Base-by-base conservation (phyloP, 345 rosid genomes). In the Ceriops tagal region DNA sequence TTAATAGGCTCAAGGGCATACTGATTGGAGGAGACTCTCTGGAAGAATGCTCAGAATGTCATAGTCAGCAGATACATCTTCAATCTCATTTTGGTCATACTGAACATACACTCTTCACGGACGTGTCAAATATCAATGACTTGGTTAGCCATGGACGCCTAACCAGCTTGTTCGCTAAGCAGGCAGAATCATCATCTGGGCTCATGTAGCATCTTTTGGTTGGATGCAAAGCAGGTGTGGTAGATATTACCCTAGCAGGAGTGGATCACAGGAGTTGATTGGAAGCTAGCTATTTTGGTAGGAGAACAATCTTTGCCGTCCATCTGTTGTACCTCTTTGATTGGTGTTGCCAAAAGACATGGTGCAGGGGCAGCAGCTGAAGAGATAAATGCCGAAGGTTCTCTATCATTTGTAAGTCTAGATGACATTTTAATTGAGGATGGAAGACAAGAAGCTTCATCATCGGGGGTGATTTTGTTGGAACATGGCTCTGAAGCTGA, bases 221-320 rank as follows among this genome's bases (percentile, higher is more conserved):
- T 0, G 75, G 69, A 16, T 61, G 78, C 53, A 73, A 39, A 16
- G 74, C 58, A 15, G 87, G 83, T 26, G 93, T 86, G 16, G 82
- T 61, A 56, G 89, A 76, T 82, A 70, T 74, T 57, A 83, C 51
- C 57, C 83, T 62, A 26, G 81, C 70, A 20, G 96, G 92, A 71
- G 96, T 86, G 53, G 82, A 78, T 85, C 37, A 86, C 89, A 53
- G 97, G 96, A 81, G 95, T 92, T 51, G 86, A 74, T 43, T 73
- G 73, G 16, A 67, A 11, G 30, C 61, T 26, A 31, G 75, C 84
- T 62, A 43, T 67, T 66, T 80, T 59, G 27, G 34, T 62, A 20
- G 78, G 80, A 61, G 79, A 71, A 53, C 53, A 61, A 43, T 66
- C 78, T 39, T 37, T 55, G 51, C 3, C 28, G 18, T 59, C 46